Base-by-base conservation (phyloP, 805 yeast genomes). In the Ogataea nakhonphanomensis region DNA sequence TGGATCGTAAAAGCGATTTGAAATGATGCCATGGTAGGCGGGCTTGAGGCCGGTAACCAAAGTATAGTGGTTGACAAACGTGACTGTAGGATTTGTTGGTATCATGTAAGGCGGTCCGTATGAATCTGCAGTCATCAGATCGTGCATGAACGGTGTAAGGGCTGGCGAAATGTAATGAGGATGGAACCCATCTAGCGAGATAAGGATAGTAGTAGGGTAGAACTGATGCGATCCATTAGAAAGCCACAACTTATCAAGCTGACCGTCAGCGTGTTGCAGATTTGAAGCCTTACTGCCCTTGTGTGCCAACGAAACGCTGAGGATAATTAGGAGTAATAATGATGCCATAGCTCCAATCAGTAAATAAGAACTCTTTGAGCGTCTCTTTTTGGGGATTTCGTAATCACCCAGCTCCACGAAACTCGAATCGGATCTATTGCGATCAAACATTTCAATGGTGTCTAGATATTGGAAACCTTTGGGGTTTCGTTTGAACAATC, bases 31-130 rank as follows among this genome's bases (percentile, higher is more conserved):
- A 61, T 90, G 96, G 40, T 80, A 76, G 3, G 80, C 71, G 1
- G 97, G 96, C 44, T 80, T 76, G 30, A 85, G 64, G 0, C 98
- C 98, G 0, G 97, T 91, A 1, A 84, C 82, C 49, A 90, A 59
- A 0, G 95, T 79, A 91, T 95, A 91, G 61, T 89, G 95, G 58
- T 91, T 90, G 1, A 96, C 93, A 53, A 87, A 86, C 1, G 96
- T 85, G 17, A 87, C 84, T 0, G 95, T 77, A 4, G 97, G 97
- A 58, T 89, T 88, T 2, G 88, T 74, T 1, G 97, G 95, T 7
- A 65, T 64, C 91, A 91, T 86, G 55, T 76, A 88, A 1, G 97
- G 96, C 1, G 95, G 76, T 4, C 88, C 78, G 11, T 81, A 83
- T 36, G 67, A 73, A 4, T 69, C 73, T 20, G 75, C 62, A 4